These are phyloP conservation scores for Venturia pyrina DNA, from an alignment of 2,329 filamentous ascomycete genomes.

Conservation along the genomic window DNA sequence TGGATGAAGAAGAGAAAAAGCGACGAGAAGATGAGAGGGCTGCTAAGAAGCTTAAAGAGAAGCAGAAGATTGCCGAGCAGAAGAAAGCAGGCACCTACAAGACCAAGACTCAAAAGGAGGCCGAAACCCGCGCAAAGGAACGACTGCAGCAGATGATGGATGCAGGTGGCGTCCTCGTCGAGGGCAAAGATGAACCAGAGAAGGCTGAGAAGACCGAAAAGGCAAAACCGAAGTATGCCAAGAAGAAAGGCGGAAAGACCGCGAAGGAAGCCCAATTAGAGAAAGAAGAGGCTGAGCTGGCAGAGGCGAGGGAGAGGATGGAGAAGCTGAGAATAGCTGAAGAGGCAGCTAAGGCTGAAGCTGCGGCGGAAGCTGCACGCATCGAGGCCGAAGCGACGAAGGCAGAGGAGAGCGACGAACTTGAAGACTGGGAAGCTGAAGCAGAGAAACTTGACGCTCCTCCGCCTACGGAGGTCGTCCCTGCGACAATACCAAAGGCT, in stretches of 20 bases:
- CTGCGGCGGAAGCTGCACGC: slow-evolving; percentile 64
- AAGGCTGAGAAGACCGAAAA: slow-evolving; percentile 39
- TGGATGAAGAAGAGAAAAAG: slow-evolving; percentile 57
- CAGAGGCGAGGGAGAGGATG: slow-evolving; percentile 46
- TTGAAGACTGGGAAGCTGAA: slow-evolving; percentile 79
- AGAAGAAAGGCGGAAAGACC: slow-evolving; percentile 63
- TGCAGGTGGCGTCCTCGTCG: slow-evolving; percentile 56
- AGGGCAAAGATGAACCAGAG: slow-evolving; percentile 39
- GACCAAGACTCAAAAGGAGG: slow-evolving; percentile 76
- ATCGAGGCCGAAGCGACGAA: slow-evolving; percentile 59
- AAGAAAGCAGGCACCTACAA: slow-evolving; percentile 83
- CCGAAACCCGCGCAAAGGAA: slow-evolving; percentile 66
- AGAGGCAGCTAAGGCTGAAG: slow-evolving; percentile 65
- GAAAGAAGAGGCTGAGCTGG: slow-evolving; percentile 35
- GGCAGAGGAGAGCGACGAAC: slow-evolving; percentile 51
- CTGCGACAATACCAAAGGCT: slow-evolving; percentile 86
- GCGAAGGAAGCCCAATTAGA: slow-evolving; percentile 40
- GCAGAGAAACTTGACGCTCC: slow-evolving; percentile 41
- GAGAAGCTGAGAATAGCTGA: slow-evolving; percentile 48
- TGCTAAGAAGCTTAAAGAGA: slow-evolving; percentile 75
- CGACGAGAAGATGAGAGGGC: slow-evolving; percentile 63
- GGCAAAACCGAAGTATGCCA: slow-evolving; percentile 68
- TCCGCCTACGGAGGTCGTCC: slow-evolving; percentile 63
- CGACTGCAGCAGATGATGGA: slow-evolving; percentile 80
- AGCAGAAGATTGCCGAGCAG: slow-evolving; percentile 74